A percentile compares a stretch with the other conserved stretches of the same genome.
Conservation (phyloP, 768 basidiomycete species). For the Pleurotus djamor region DNA sequence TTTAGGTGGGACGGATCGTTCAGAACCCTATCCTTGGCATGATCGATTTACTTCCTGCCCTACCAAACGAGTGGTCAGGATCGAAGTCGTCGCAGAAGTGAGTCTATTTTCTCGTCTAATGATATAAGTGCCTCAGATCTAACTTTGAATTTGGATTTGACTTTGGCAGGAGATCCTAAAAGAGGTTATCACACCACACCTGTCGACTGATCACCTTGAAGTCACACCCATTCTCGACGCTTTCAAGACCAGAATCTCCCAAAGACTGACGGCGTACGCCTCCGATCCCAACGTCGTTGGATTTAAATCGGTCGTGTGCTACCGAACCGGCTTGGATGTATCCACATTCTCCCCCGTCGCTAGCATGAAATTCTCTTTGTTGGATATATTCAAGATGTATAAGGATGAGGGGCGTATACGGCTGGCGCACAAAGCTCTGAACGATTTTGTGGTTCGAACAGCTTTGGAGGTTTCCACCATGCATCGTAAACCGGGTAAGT, state of each 20-base stretch:
- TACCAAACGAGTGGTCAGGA: constrained; percentile 62
- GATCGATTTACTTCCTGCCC: constrained; percentile 51
- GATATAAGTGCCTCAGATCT: constrained; percentile 9
- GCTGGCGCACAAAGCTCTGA: constrained; percentile 58
- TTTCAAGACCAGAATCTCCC: constrained; percentile 33
- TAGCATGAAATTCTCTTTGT: constrained; percentile 26
- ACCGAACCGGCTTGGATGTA: constrained; percentile 72
- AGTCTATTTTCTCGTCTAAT: constrained; percentile 8
- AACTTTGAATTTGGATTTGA: not conserved
- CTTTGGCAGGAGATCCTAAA: constrained; percentile 26
- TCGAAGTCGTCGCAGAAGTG: constrained; percentile 76
- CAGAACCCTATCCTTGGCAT: constrained; percentile 60
- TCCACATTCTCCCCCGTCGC: constrained; percentile 20
- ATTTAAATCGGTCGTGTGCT: constrained; percentile 79
- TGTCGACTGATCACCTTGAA: constrained; percentile 13
- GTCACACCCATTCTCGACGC: constrained; percentile 16
- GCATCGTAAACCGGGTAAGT: constrained; percentile 58
- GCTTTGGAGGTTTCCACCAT: constrained; percentile 51
- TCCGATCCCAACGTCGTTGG: constrained; percentile 50
- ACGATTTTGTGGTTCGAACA: constrained; percentile 63
- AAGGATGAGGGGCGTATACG: constrained; percentile 39
- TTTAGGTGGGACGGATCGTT: constrained; percentile 43
- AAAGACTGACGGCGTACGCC: constrained; percentile 34
- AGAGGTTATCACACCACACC: constrained; percentile 17
- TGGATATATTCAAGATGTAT: constrained; percentile 29